Conservation (phyloP, 441 rosid genomes). For the Populus hybrid region DNA sequence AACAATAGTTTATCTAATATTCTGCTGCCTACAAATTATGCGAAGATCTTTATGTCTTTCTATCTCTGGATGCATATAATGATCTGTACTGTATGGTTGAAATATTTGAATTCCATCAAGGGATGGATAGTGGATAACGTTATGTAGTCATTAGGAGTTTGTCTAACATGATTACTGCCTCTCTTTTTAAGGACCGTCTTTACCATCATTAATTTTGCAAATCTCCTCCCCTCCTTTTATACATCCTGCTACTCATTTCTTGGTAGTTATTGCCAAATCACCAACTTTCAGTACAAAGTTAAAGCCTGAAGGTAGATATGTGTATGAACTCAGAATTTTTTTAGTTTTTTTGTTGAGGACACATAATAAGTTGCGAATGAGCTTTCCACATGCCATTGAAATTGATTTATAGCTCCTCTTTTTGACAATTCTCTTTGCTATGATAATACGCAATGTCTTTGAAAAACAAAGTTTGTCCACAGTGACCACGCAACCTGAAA, state of each 20-base stretch:
- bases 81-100: not conserved
- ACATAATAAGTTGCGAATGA: too few species aligned
- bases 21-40: not conserved
- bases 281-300: not conserved
- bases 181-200: not conserved
- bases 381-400: not conserved
- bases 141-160: not conserved
- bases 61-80: not conserved
- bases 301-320: not conserved
- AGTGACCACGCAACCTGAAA: not conserved
- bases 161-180: not conserved
- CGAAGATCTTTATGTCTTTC: not conserved
- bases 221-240: not conserved
- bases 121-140: not conserved
- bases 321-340: not conserved
- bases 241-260: not conserved
- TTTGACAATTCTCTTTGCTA: not conserved
- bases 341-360: not conserved
- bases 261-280: not conserved
- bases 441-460: not conserved
- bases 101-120: not conserved
- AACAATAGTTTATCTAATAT: not conserved
- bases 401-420: not conserved
- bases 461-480: not conserved
- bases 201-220: not conserved